Percentiles rank a stretch among this genome's conserved stretches.
These are phyloP conservation scores for Cladophialophora yegresii DNA, from an alignment of 2,329 filamentous ascomycete species.

Conservation along the genomic window DNA sequence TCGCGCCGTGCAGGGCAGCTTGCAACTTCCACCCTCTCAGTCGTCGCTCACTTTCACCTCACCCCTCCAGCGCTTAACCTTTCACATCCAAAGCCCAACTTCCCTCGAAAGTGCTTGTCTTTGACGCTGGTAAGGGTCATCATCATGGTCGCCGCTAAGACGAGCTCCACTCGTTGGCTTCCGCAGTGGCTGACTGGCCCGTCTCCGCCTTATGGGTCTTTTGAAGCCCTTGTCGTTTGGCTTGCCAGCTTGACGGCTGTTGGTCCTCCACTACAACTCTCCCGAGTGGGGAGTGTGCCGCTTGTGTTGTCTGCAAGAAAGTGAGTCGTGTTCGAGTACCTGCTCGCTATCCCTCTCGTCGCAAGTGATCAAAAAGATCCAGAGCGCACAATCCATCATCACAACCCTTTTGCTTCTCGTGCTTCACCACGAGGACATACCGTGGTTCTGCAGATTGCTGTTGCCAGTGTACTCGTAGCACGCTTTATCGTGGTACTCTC, in stretches of 20 bases:
- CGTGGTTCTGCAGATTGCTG: not conserved
- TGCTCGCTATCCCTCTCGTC: conserved; percentile 7
- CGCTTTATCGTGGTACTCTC: not conserved
- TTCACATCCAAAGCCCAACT: conserved; percentile 7
- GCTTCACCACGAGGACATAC: not conserved
- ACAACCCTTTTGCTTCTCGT: conserved; percentile 7
- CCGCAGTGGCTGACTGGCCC: conserved; percentile 21
- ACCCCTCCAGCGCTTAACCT: conserved; percentile 16
- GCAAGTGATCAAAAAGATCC: conserved; percentile 18
- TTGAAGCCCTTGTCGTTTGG: conserved; percentile 15
- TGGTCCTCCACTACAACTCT: not conserved
- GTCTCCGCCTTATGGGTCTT: conserved; percentile 18
- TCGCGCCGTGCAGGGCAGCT: conserved; percentile 14
- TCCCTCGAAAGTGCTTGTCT: conserved; percentile 9
- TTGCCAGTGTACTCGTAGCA: conserved; percentile 13
- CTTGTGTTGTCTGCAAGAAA: conserved; percentile 15
- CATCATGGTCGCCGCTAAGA: conserved; percentile 3
- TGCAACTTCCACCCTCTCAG: conserved; percentile 5
- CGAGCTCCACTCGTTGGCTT: conserved; percentile 8
- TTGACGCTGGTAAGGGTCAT: conserved; percentile 12
- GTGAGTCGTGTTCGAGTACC: conserved; percentile 15
- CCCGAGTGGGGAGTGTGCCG: conserved; percentile 8
- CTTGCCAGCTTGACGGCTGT: conserved; percentile 11
- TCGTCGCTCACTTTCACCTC: conserved; percentile 3
- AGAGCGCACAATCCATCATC: conserved; percentile 7